Evolutionary conservation across 257 asterid species (phyloP).

Genomic region (Osmanthus fragrans): DNA sequence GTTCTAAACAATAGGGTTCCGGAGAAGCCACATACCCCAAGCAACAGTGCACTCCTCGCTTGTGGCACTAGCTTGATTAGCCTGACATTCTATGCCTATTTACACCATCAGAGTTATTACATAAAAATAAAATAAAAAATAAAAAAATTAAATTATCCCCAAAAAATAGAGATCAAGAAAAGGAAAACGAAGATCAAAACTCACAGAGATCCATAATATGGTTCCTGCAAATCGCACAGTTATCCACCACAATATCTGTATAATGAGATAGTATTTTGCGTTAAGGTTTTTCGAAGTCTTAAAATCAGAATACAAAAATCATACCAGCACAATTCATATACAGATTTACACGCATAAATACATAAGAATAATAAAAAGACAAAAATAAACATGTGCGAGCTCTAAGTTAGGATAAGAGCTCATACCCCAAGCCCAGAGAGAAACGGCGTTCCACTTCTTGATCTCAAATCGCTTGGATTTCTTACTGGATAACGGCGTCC

Average conservation of each 20-base stretch:
- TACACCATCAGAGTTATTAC: constrained; percentile 9
- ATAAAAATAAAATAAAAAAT: too few species aligned
- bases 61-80: constrained; percentile 97
- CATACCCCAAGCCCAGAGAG: constrained; percentile 96
- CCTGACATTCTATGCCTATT: constrained; percentile 96
- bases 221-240: constrained; percentile 93
- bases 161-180: background rate
- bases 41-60: constrained; percentile 99
- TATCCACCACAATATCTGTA: constrained; percentile 93
- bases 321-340: background rate
- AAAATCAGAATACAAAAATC: background rate
- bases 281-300: constrained; percentile 8
- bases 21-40: constrained; percentile 73
- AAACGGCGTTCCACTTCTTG: constrained; percentile 91
- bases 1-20: background rate
- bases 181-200: constrained; percentile 23
- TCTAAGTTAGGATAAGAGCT: constrained; percentile 12
- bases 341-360: background rate
- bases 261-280: constrained; percentile 33
- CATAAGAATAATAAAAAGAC: background rate
- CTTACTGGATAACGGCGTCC: constrained; percentile 44
- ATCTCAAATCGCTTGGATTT: constrained; percentile 78
- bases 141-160: background rate
- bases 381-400: background rate
- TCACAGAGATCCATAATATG: constrained; percentile 99